Evolutionary conservation across 441 rosid genomes (phyloP).

Genomic region (Francoa sonchifolia): DNA sequence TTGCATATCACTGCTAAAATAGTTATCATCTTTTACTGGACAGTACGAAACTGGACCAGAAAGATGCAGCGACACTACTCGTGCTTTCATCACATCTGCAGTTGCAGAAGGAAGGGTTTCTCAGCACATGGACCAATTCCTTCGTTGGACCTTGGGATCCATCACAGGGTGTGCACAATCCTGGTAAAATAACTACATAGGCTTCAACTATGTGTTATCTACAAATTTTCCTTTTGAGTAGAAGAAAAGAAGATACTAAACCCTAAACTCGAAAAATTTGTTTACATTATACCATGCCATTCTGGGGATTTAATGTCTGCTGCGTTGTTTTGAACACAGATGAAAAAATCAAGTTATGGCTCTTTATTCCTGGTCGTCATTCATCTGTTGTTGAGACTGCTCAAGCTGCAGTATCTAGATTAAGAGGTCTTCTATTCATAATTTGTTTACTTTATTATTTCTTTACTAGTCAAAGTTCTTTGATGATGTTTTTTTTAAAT

Average conservation of each 20-base stretch:
- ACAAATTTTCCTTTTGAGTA: constrained; percentile 9
- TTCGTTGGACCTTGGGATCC: constrained; percentile 99
- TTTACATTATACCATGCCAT: no score
- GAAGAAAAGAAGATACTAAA: constrained; percentile 1
- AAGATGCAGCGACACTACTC: constrained; percentile 68
- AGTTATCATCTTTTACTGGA: constrained; percentile 1
- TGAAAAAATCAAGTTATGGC: constrained; percentile 99
- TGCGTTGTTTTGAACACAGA: constrained; percentile 24
- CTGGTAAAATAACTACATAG: no score
- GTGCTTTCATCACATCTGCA: constrained; percentile 89
- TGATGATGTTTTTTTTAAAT: not conserved
- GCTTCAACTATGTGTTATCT: no score
- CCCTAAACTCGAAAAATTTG: no score
- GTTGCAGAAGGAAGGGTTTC: constrained; percentile 82
- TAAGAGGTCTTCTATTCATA: constrained; percentile 51
- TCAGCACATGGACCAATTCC: constrained; percentile 95
- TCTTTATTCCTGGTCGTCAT: constrained; percentile 84
- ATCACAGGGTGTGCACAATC: constrained; percentile 96
- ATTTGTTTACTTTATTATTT: not conserved
- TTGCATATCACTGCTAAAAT: constrained; percentile 9
- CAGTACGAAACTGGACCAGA: constrained; percentile 71
- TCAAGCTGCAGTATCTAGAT: constrained; percentile 71
- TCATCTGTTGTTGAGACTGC: constrained; percentile 62
- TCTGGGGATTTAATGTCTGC: no score
- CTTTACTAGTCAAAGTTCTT: not conserved